Conservation (phyloP, 2,329 filamentous ascomycete species). For the Aspergillus sp. region DNA sequence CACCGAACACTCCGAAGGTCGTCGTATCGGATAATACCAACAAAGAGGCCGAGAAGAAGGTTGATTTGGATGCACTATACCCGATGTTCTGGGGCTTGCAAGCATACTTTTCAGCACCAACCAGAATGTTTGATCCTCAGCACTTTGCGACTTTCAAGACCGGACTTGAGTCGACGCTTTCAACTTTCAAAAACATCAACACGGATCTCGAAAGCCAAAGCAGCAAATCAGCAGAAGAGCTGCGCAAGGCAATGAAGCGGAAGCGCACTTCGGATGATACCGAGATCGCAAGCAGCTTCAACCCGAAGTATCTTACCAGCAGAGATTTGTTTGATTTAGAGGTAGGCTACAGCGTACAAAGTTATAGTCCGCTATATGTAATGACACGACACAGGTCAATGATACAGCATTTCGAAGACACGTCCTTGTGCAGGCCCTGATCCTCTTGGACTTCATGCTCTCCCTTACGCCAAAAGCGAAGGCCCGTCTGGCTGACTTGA, state of each 20-base stretch:
- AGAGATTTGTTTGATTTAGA: slow-evolving; percentile 92
- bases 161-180: slow-evolving; percentile 56
- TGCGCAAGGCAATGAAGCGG: slow-evolving; percentile 60
- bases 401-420: slow-evolving; percentile 92
- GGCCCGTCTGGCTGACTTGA: slow-evolving; percentile 63
- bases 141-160: slow-evolving; percentile 61
- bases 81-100: slow-evolving; percentile 92
- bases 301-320: slow-evolving; percentile 98
- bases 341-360: slow-evolving; percentile 43
- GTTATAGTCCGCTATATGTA: slow-evolving; percentile 3
- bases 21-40: slow-evolving; percentile 16
- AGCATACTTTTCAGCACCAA: slow-evolving; percentile 83
- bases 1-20: slow-evolving; percentile 18
- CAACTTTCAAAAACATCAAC: slow-evolving; percentile 67
- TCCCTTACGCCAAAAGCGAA: slow-evolving; percentile 78
- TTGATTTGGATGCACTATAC: slow-evolving; percentile 70
- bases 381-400: slow-evolving; percentile 57
- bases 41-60: slow-evolving; percentile 30
- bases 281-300: slow-evolving; percentile 69
- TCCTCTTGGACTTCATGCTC: slow-evolving; percentile 91
- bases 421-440: slow-evolving; percentile 89
- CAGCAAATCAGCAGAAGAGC: slow-evolving; percentile 55
- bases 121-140: slow-evolving; percentile 64
- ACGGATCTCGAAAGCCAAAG: slow-evolving; percentile 63
- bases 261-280: slow-evolving; percentile 59